Percentiles rank a stretch among this genome's conserved stretches.
Conservation (phyloP, 1,284 basidiomycete genomes). For the Tylopilus sp. region DNA sequence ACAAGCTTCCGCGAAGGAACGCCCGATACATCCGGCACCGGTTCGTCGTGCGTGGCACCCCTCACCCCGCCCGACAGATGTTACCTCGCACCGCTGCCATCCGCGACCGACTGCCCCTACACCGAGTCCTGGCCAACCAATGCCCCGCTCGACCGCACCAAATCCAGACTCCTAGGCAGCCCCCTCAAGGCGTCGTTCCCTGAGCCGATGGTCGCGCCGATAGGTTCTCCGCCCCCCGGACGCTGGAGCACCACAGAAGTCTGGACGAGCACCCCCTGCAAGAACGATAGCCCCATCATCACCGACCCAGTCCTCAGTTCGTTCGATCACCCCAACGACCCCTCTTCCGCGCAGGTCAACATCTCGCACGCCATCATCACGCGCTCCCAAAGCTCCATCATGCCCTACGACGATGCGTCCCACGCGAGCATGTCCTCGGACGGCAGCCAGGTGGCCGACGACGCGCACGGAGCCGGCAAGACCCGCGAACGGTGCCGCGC, state of each 20-base stretch:
- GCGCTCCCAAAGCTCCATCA: conserved; percentile 18
- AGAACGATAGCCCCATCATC: conserved; percentile 1
- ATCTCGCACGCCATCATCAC: conserved; percentile 27
- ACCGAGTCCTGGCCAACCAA: conserved; percentile 22
- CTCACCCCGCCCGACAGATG: conserved; percentile 32
- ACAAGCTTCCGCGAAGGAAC: conserved; percentile 6
- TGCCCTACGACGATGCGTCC: conserved; percentile 13
- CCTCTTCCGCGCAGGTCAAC: conserved; percentile 1
- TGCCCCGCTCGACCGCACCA: conserved; percentile 4
- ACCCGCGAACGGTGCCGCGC: background rate
- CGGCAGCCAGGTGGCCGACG: background rate
- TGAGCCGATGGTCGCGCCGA: conserved; percentile 3
- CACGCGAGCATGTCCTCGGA: conserved; percentile 4
- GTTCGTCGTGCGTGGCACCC: conserved; percentile 12
- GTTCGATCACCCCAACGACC: conserved; percentile 6
- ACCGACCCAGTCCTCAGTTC: conserved; percentile 3
- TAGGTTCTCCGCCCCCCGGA: conserved; percentile 19
- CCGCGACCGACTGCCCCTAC: conserved; percentile 25
- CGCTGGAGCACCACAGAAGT: conserved; percentile 20
- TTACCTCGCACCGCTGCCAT: conserved; percentile 20
- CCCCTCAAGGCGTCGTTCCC: conserved; percentile 25
- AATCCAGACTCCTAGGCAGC: conserved; percentile 16
- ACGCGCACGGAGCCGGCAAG: background rate
- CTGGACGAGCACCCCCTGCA: conserved; percentile 31
- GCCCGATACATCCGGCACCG: conserved; percentile 11